phyloP scores from a whole-genome alignment of 108 stramenopile genomes.

The Parietichytrium sp. region DNA sequence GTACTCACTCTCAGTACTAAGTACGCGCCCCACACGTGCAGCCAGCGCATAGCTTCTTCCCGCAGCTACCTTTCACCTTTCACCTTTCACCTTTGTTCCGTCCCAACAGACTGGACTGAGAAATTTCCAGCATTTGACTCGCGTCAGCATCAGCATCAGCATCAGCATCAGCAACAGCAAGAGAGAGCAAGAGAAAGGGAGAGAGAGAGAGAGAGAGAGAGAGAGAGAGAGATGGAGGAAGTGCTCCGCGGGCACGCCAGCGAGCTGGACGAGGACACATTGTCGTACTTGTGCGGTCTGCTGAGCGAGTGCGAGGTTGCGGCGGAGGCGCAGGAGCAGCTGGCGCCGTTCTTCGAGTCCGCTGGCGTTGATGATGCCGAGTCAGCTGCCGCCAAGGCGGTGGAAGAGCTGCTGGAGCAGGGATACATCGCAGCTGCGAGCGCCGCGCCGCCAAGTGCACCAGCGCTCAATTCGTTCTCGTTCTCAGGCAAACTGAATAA shows the following conservation, averaged over 20 bases:
- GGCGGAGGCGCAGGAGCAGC: neutral
- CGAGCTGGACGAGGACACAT: conserved; percentile 33
- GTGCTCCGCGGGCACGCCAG: no score
- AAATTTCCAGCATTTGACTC: no score
- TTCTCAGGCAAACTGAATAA: neutral
- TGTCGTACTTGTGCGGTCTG: conserved; percentile 26
- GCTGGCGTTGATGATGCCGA: neutral
- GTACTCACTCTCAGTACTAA: no score
- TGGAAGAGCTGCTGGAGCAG: neutral
- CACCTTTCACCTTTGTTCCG: no score
- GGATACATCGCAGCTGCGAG: neutral
- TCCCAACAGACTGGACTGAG: no score
- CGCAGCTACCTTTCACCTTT: no score
- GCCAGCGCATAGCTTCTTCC: no score
- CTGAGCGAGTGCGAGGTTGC: conserved; percentile 5
- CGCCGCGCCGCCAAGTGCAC: neutral
- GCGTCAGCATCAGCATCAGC: no score
- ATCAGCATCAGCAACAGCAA: no score
- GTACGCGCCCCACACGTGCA: no score
- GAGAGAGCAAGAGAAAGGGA: no score
- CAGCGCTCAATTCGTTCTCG: neutral
- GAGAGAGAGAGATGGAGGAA: neutral
- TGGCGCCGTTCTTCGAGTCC: conserved; percentile 33
- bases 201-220: no score
- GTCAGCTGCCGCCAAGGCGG: neutral